Percentiles rank a stretch among this genome's conserved stretches.
These are phyloP conservation scores for Dothideomycetidae sp. DNA, from an alignment of 2,329 filamentous ascomycete genomes.

Conservation along the genomic window DNA sequence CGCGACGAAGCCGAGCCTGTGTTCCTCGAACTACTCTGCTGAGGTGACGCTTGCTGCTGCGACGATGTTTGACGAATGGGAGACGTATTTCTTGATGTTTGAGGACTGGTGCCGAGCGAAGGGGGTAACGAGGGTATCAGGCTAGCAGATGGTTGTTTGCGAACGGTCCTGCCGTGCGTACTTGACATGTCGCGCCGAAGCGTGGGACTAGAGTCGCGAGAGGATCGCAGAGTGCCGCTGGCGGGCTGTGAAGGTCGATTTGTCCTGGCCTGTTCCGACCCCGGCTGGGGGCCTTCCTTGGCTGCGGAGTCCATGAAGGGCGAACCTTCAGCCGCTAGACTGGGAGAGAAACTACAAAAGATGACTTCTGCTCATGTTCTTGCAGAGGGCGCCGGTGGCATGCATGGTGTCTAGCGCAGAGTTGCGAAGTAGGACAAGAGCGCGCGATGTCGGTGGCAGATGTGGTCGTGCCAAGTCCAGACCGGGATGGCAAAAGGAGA, in stretches of 20 bases:
- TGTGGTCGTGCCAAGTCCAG: too few relatives aligned
- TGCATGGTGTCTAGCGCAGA: background rate
- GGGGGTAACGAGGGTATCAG: constrained; percentile 18
- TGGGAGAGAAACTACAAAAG: background rate
- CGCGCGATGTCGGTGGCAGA: too few relatives aligned
- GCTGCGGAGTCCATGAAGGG: background rate
- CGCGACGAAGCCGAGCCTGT: constrained; percentile 22
- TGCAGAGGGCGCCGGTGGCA: background rate
- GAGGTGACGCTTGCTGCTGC: constrained; percentile 18
- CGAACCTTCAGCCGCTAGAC: background rate
- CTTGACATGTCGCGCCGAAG: constrained; percentile 11
- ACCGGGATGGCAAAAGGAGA: too few relatives aligned
- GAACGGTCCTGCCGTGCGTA: constrained; percentile 10
- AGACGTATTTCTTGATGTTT: constrained; percentile 34
- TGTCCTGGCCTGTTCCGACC: constrained; percentile 24
- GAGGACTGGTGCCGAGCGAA: constrained; percentile 29
- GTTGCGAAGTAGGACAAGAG: background rate
- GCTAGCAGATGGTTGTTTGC: constrained; percentile 18
- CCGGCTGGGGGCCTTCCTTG: constrained; percentile 22
- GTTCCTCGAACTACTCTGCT: constrained; percentile 4
- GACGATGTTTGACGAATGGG: constrained; percentile 22
- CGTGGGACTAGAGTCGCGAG: constrained; percentile 12
- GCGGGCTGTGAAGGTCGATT: constrained; percentile 24
- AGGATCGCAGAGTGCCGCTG: constrained; percentile 10
- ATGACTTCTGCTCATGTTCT: background rate